Conservation (phyloP, 805 yeast species). For the Yarrowia phangngaensis region DNA sequence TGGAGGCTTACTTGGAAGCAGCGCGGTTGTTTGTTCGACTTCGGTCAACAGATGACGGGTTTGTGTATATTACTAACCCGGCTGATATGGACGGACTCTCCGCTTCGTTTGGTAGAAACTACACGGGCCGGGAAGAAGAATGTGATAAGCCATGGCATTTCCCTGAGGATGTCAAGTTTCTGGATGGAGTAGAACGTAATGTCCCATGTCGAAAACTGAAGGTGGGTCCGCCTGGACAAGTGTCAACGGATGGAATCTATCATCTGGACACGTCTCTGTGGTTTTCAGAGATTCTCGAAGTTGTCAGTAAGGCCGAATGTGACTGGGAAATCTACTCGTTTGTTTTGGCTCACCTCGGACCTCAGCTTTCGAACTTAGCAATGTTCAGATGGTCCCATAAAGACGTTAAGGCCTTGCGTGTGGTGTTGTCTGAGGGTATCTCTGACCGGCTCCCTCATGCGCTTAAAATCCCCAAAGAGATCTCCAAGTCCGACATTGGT, state of each 20-base stretch:
- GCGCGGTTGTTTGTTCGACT: slow-evolving; percentile 54
- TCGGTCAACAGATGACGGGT: slow-evolving; percentile 47
- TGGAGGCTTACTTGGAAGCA: slow-evolving; percentile 41
- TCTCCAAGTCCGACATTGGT: slow-evolving; percentile 59
- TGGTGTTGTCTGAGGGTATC: slow-evolving; percentile 57
- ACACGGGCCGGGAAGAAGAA: slow-evolving; percentile 33
- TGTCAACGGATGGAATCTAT: slow-evolving; percentile 24
- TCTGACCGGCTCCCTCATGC: slow-evolving; percentile 25
- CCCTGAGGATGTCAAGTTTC: slow-evolving; percentile 54
- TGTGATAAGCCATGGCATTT: slow-evolving; percentile 47
- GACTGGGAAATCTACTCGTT: slow-evolving; percentile 72
- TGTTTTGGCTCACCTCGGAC: slow-evolving; percentile 62
- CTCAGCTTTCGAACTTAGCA: slow-evolving; percentile 58
- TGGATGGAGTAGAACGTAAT: slow-evolving; percentile 47
- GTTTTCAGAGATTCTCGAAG: slow-evolving; percentile 49
- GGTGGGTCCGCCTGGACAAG: slow-evolving; percentile 28
- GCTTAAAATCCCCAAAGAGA: slow-evolving; percentile 42
- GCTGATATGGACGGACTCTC: slow-evolving; percentile 64
- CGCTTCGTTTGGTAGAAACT: slow-evolving; percentile 53
- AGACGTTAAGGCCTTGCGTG: slow-evolving; percentile 44
- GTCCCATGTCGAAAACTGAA: slow-evolving; percentile 40
- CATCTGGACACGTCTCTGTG: slow-evolving; percentile 49
- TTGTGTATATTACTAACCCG: slow-evolving; percentile 51
- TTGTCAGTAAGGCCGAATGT: slow-evolving; percentile 38
- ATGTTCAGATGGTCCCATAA: slow-evolving; percentile 48